Percentiles rank a stretch among this genome's conserved stretches.
These are phyloP conservation scores for Mollisia scopiformis DNA, from an alignment of 2,329 filamentous ascomycete genomes.

Conservation along the genomic window DNA sequence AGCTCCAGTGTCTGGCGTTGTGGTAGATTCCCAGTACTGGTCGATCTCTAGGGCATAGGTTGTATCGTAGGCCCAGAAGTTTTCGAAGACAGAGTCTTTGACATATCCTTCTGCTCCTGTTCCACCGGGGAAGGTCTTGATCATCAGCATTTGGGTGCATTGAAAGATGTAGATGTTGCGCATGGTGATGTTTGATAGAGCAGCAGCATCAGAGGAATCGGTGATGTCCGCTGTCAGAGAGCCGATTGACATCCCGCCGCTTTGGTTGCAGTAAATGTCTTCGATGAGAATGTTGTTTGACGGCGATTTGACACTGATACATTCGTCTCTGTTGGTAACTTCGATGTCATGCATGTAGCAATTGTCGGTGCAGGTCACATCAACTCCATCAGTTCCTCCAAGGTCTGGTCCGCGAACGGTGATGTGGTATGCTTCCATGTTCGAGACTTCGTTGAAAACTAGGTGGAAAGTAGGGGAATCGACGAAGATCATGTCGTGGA, in stretches of 20 bases:
- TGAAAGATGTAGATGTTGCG: conserved; percentile 40
- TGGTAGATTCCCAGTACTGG: conserved; percentile 32
- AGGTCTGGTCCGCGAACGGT: conserved; percentile 38
- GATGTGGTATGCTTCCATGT: conserved; percentile 42
- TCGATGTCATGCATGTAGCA: not conserved
- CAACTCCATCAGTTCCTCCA: not conserved
- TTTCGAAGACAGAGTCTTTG: conserved; percentile 39
- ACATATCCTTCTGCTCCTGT: conserved; percentile 38
- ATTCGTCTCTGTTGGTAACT: not conserved
- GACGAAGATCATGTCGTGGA: conserved; percentile 39
- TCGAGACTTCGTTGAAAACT: conserved; percentile 39
- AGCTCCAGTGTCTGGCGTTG: conserved; percentile 31
- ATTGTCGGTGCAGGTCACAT: not conserved
- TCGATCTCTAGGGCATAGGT: conserved; percentile 31
- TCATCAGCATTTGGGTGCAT: conserved; percentile 42
- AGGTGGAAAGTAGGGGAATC: conserved; percentile 42
- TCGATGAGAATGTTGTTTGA: conserved; percentile 36
- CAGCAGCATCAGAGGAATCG: conserved; percentile 4
- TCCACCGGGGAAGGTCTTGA: conserved; percentile 44
- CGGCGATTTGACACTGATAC: not conserved
- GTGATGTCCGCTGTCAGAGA: conserved; percentile 28
- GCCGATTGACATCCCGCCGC: conserved; percentile 42
- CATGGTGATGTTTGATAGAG: conserved; percentile 25
- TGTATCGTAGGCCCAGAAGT: conserved; percentile 31
- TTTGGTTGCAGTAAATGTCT: conserved; percentile 41